Evolutionary conservation across 768 basidiomycete genomes (phyloP), one percentile per base, ranked within the genome.

Genomic region (Chalciporus piperatus): DNA sequence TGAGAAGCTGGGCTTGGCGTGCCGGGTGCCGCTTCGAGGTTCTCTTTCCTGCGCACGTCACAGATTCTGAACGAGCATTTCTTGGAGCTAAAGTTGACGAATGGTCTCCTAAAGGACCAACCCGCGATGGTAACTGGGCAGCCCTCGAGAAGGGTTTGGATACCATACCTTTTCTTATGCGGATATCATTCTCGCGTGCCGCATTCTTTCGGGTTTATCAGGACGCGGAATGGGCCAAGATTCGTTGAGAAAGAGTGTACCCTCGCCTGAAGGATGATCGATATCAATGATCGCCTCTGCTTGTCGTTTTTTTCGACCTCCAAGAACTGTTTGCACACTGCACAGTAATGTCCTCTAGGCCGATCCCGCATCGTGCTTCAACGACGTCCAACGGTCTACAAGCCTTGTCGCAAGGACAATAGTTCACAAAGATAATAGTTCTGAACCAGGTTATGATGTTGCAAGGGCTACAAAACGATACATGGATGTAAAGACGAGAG

Each of bases 81-180:
- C 64, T 72, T 41, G 74, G 73, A 6, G 63, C 54, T 39, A 59
- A 62, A 13, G 52, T 82, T 45, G 75, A 77, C 22, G 69, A 76
- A 28, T 54, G 77, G 28, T 62, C 63, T 6, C 72, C 74, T 0
- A 65, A 61, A 40, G 71, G 72, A 5, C 69, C 72, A 11, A 61
- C 52, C 43, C 59, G 69, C 14, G 63, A 63, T 6, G 66, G 45
- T 10, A 65, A 70, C 38, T 72, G 60, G 68, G 41, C 14, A n/a
- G 33, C 23, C 35, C 39, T 60, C 0, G 58, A 70, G 55, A 55
- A 58, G 41, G n/a, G 13, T 9, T 55, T 49, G 41, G 27, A 41
- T 23, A 48, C 48, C 1, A 45, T 19, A 58, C 56, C 3, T 64
- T 70, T 44, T 67, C 57, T 2, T 70, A 68, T 47, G 68, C 66